phyloP scores from a whole-genome alignment of 768 basidiomycete species.

The Cubamyces lactineus region DNA sequence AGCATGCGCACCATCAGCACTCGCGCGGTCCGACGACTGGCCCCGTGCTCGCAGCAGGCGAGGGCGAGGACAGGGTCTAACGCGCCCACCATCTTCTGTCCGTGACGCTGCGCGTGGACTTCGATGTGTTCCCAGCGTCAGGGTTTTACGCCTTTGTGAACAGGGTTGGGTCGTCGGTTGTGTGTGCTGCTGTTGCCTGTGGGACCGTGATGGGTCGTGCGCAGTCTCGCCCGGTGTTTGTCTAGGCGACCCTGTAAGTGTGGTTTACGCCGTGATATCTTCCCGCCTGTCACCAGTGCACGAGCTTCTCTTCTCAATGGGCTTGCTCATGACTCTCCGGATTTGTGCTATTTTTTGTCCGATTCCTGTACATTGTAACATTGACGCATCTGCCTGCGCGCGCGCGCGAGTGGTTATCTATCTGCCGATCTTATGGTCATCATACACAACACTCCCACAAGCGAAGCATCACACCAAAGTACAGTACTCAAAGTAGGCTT shows the following conservation, averaged over 20 bases:
- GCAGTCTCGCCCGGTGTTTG: no score
- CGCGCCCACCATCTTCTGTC: not conserved
- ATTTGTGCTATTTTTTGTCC: not conserved
- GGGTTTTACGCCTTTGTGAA: not conserved
- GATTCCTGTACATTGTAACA: conserved; percentile 8
- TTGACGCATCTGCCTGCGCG: not conserved
- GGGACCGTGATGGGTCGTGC: no score
- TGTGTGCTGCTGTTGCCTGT: no score
- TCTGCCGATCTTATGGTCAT: not conserved
- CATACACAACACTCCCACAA: not conserved
- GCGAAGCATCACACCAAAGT: not conserved
- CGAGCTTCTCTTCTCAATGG: not conserved
- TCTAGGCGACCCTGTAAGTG: no score
- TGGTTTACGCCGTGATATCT: no score
- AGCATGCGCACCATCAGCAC: conserved; percentile 18
- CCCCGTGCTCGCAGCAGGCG: conserved; percentile 3
- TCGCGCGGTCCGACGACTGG: conserved; percentile 3
- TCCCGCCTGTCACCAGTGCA: no score
- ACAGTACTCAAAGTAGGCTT: no score
- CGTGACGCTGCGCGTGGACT: not conserved
- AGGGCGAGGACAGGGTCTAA: conserved; percentile 4
- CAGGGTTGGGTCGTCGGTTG: no score
- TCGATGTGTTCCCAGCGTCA: not conserved
- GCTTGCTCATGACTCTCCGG: not conserved
- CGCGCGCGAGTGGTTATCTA: not conserved